Evolutionary conservation across 257 asterid species (phyloP), one percentile per base, ranked within the genome.

Genomic region (Scutellaria baicalensis): DNA sequence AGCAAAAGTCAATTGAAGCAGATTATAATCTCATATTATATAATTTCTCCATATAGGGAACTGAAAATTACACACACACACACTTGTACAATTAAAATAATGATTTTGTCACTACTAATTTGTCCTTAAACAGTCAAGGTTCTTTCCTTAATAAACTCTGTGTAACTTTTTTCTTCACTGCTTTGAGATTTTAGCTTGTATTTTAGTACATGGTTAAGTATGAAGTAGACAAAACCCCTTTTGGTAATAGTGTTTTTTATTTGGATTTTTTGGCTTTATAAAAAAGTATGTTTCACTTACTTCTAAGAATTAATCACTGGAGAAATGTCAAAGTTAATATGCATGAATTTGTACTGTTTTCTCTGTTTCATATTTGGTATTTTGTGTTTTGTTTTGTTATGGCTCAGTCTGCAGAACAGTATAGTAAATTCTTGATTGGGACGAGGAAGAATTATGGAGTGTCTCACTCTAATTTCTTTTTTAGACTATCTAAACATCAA

Each of bases 91-190:
- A 44, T 8, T 9, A 70, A 48, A 64, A 52, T 33, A 33, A 3
- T 35, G n/a, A 7, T 63, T 64, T 84, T 79, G 85, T 81, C 78
- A 18, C 63, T 74, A 77, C 66, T 69, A 48, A 38, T 63, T 79
- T 83, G 94, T 85, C 89, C 59, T 51, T 56, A 64, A 71, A 54
- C 59, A 72, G 58, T 76, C 79, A 68, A 73, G 80, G 71, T 49
- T 73, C 59, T 55, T 49, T 45, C 20, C 8, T 50, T 59, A 9
- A 1, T 45, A 8, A 63, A 68, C 56, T 56, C 56, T 57, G 48
- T 9, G 38, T 64, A 66, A 39, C 35, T 35, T 18, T 43, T 79
- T 79, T 81, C 64, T 50, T 49, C 74, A 54, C 68, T 52, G 66
- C 33, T 14, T 14, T 42, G 72, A 77, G 76, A 64, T 66, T 66